Evolutionary conservation across 2,329 filamentous ascomycete species (phyloP), one percentile per base, ranked within the genome.

Genomic region (Purpureocillium takamizusanense): DNA sequence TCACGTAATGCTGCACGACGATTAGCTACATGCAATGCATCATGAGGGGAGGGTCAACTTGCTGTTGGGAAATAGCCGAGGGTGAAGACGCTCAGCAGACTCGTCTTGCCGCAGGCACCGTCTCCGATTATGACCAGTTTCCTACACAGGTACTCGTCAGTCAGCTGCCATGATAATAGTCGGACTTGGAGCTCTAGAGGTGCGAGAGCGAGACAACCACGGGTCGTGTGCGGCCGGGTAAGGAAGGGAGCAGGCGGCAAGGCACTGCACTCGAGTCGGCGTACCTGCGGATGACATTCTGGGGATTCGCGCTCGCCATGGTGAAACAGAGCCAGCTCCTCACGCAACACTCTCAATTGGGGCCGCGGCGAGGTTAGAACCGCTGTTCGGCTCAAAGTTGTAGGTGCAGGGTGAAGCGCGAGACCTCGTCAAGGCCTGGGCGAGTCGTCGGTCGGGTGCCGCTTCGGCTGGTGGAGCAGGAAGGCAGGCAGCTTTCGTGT

Each of bases 61-160:
- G 95, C 90, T 56, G 88, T 95, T 53, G 92, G 92, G 55, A 97
- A 98, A 65, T 95, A 97, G 42, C 92, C 92, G 39, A 98, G 73
- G 28, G 92, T 98, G 65, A 98, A 98, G 51, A 98, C 92, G 60
- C 89, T 95, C 49, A 98, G 71, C 54, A 98, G 69, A 78, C 87
- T 94, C 37, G 92, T 98, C 72, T 98, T 98, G 55, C 92, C 92
- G 66, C 92, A 98, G 51, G 92, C 92, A 70, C 92, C 92, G 57
- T 95, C 89, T 45, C 89, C 89, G 54, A 95, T 95, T 52, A 95
- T 95, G 55, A 95, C 89, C 57, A 95, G 74, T 69, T 95, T 95
- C 72, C 89, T 95, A 58, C 14, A 18, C 6, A 12, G 5, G 13
- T 6, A 30, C n/a, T 12, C 6, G 17, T 35, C 17, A 28, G 18